Conservation (phyloP, 2,329 filamentous ascomycete genomes). For the Thelonectria olida region DNA sequence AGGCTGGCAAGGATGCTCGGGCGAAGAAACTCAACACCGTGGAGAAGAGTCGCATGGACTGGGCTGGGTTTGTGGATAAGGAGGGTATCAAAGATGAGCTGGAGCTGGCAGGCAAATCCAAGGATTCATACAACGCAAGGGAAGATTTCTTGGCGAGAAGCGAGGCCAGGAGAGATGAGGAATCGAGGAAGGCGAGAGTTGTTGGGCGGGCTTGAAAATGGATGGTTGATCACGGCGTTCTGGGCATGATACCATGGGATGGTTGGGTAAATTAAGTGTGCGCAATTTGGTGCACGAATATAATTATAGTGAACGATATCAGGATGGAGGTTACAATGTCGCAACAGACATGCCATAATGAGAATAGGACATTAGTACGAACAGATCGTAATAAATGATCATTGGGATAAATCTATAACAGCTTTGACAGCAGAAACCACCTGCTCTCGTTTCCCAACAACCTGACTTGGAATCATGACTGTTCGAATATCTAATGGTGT, state of each 20-base stretch:
- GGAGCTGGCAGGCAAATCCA: constrained; percentile 70
- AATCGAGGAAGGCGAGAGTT: constrained; percentile 64
- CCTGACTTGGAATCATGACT: not conserved
- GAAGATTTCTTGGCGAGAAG: constrained; percentile 74
- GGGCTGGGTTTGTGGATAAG: constrained; percentile 76
- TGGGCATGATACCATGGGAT: constrained; percentile 40
- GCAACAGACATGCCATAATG: not conserved
- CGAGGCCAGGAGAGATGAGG: constrained; percentile 69
- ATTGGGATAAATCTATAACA: no score
- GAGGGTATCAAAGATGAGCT: constrained; percentile 77
- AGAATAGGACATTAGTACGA: not conserved
- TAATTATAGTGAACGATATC: no score
- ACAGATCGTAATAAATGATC: not conserved
- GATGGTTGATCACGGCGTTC: constrained; percentile 22
- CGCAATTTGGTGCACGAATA: no score
- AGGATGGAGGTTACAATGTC: no score
- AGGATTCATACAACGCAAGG: constrained; percentile 68
- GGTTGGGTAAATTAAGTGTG: not conserved
- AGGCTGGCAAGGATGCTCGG: constrained; percentile 58
- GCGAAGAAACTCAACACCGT: constrained; percentile 75
- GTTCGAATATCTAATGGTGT: not conserved
- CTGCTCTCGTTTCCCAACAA: no score
- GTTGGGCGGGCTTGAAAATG: constrained; percentile 45
- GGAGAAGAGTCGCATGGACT: constrained; percentile 78
- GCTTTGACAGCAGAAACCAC: no score